Conservation (phyloP, 2,329 filamentous ascomycete genomes). For the Talaromyces sp. region DNA sequence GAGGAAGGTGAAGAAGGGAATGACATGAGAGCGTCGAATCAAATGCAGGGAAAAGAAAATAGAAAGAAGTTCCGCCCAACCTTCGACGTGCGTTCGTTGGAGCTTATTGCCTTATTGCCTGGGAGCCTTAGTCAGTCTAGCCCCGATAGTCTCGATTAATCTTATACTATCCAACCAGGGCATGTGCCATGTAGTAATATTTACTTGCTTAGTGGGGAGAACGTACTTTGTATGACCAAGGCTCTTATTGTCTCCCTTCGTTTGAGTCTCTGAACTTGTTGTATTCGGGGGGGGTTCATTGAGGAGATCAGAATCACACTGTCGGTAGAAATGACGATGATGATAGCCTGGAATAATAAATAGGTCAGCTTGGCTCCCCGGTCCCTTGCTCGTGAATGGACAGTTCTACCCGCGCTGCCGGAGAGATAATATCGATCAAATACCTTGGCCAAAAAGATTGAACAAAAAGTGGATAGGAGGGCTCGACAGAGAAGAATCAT, state of each 20-base stretch:
- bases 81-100: slow-evolving; percentile 11
- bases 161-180: slow-evolving; percentile 12
- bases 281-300: background rate
- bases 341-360: slow-evolving; percentile 4
- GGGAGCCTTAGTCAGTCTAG: slow-evolving; percentile 18
- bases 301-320: background rate
- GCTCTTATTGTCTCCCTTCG: background rate
- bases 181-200: background rate
- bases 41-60: slow-evolving; percentile 22
- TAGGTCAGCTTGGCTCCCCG: slow-evolving; percentile 8
- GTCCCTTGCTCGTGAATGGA: slow-evolving; percentile 12
- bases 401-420: background rate
- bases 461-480: background rate
- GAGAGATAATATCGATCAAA: background rate
- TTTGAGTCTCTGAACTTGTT: background rate
- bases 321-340: slow-evolving; percentile 29
- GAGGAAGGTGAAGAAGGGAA: slow-evolving; percentile 19
- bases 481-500: background rate
- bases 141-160: slow-evolving; percentile 20
- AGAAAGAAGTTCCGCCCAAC: slow-evolving; percentile 23
- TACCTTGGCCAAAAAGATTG: background rate
- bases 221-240: background rate
- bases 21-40: slow-evolving; percentile 12
- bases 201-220: background rate
- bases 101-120: slow-evolving; percentile 14